These are phyloP conservation scores for Tripterygium wilfordii DNA, from an alignment of 177 flowering plant species.

Conservation along the genomic window DNA sequence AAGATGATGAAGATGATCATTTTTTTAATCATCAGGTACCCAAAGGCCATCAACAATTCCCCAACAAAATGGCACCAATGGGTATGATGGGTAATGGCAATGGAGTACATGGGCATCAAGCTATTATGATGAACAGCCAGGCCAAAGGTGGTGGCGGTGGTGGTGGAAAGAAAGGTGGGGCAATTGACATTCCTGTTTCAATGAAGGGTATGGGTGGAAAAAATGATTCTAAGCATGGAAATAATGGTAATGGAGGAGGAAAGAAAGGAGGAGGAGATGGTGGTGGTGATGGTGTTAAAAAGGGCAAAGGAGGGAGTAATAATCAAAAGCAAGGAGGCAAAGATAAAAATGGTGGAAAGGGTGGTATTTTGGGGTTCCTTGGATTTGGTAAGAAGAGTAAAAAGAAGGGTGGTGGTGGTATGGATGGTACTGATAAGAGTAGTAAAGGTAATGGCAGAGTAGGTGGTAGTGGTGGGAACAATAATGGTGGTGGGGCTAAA, in stretches of 20 bases:
- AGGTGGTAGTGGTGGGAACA: constrained; percentile 11
- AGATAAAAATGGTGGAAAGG: constrained; percentile 11
- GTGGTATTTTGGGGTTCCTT: constrained; percentile 11
- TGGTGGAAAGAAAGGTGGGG: constrained; percentile 32
- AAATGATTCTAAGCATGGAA: constrained; percentile 20
- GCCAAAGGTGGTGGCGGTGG: constrained; percentile 17
- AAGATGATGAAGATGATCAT: constrained; percentile 27
- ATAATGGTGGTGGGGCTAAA: constrained; percentile 11
- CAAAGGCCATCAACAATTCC: constrained; percentile 2
- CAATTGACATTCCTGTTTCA: constrained; percentile 17
- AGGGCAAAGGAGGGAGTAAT: constrained; percentile 6
- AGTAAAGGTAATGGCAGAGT: too few relatives aligned
- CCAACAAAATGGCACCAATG: constrained; percentile 16
- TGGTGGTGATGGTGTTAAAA: constrained; percentile 2
- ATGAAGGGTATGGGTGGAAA: constrained; percentile 27
- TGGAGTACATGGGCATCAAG: constrained; percentile 13
- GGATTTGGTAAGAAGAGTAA: constrained; percentile 14
- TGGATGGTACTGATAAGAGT: too few relatives aligned
- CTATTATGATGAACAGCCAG: constrained; percentile 19
- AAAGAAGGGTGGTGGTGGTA: too few relatives aligned
- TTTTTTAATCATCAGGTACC: constrained; percentile 16
- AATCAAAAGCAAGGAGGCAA: constrained; percentile 12
- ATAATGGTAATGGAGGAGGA: constrained; percentile 4
- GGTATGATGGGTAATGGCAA: too few relatives aligned
- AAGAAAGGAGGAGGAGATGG: constrained; percentile 11